These are phyloP conservation scores for Cinchona pubescens DNA, from an alignment of 257 asterid genomes.

Conservation along the genomic window DNA sequence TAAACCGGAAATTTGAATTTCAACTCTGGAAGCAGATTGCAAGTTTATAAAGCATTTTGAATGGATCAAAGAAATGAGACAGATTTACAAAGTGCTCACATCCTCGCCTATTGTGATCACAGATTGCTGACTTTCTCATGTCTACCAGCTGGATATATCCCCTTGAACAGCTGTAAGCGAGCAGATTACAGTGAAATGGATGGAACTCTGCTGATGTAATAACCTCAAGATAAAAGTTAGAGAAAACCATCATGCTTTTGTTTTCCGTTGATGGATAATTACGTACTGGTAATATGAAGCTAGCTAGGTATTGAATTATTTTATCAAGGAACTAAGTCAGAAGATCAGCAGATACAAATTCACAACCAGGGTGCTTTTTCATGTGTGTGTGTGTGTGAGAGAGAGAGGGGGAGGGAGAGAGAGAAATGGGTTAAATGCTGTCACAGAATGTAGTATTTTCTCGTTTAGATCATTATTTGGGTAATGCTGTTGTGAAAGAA, in stretches of 20 bases:
- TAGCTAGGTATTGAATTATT: background rate
- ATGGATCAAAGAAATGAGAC: constrained; percentile 1
- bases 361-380: background rate
- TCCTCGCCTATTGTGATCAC: constrained; percentile 59
- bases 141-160: constrained; percentile 72
- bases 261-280: background rate
- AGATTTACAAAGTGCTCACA: constrained; percentile 43
- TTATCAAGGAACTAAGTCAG: background rate
- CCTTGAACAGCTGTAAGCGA: constrained; percentile 78
- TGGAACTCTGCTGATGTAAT: constrained; percentile 77
- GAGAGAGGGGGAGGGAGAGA: background rate
- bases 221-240: constrained; percentile 52
- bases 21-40: background rate
- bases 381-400: too few relatives aligned
- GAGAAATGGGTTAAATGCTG: background rate
- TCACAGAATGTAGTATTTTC: too few relatives aligned
- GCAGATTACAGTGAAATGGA: constrained; percentile 73
- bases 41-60: background rate
- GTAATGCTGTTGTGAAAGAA: too few relatives aligned
- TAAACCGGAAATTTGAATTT: constrained; percentile 18
- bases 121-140: constrained; percentile 75
- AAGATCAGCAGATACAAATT: background rate
- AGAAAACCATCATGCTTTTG: constrained; percentile 27
- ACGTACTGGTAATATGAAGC: background rate
- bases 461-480: too few relatives aligned